Evolutionary conservation across 1,284 basidiomycete genomes (phyloP).

Genomic region (Pseudozyma sp.): DNA sequence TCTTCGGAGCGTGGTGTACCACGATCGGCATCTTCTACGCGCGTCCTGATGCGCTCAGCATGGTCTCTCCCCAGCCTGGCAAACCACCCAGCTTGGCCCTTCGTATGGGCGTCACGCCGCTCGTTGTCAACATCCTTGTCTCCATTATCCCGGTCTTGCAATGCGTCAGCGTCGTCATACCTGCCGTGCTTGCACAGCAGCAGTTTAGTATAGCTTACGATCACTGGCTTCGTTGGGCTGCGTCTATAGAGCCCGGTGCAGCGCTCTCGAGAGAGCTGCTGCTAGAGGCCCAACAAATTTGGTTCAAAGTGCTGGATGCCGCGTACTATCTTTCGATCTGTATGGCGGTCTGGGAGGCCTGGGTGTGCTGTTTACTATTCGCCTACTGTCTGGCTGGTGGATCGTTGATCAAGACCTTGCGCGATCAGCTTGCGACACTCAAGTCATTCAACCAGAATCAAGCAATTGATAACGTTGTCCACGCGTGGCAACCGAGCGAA

Average conservation of each 20-base stretch:
- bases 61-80: conserved; percentile 33
- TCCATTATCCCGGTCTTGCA: conserved; percentile 31
- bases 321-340: conserved; percentile 31
- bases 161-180: conserved; percentile 25
- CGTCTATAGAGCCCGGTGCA: conserved; percentile 3
- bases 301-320: conserved; percentile 37
- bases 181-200: conserved; percentile 19
- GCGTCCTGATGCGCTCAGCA: conserved; percentile 34
- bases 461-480: conserved; percentile 2
- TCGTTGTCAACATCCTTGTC: conserved; percentile 25
- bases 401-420: conserved; percentile 19
- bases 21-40: conserved; percentile 37
- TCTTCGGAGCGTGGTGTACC: conserved; percentile 32
- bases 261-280: conserved; percentile 25
- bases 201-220: conserved; percentile 20
- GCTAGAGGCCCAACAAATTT: conserved; percentile 39
- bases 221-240: conserved; percentile 20
- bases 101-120: conserved; percentile 32
- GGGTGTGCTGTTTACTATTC: conserved; percentile 23
- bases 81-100: conserved; percentile 23
- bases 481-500: conserved; percentile 10
- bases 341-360: conserved; percentile 34
- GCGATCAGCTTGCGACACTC: conserved; percentile 27
- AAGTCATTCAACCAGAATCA: conserved; percentile 27
- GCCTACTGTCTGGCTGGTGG: conserved; percentile 23